Evolutionary conservation across 2,329 filamentous ascomycete species (phyloP).

Genomic region (Curvularia eragrostidis): DNA sequence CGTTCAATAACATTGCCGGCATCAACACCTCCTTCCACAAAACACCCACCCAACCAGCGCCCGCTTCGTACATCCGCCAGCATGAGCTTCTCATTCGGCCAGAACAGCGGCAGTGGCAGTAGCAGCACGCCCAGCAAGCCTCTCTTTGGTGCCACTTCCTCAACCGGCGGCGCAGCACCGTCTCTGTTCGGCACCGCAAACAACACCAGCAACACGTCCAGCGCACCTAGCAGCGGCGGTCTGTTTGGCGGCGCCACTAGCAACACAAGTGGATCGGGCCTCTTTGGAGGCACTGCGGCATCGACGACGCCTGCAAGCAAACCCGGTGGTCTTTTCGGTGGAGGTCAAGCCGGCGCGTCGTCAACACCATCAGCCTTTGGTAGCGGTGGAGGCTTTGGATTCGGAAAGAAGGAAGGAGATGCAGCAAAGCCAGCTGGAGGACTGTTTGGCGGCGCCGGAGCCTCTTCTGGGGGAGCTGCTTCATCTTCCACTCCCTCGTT

Average conservation of each 20-base stretch:
- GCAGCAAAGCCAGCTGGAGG: constrained; percentile 36
- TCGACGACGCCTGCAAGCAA: constrained; percentile 41
- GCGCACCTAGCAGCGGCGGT: constrained; percentile 26
- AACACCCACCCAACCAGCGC: constrained; percentile 27
- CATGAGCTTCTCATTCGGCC: constrained; percentile 44
- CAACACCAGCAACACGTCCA: constrained; percentile 20
- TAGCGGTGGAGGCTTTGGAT: constrained; percentile 25
- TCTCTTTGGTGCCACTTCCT: constrained; percentile 38
- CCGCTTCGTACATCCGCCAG: constrained; percentile 20
- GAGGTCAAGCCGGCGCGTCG: constrained; percentile 31
- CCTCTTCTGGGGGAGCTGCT: constrained; percentile 23
- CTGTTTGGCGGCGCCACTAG: constrained; percentile 25
- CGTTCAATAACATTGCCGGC: constrained; percentile 4
- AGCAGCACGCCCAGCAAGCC: constrained; percentile 39
- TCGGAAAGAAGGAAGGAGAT: constrained; percentile 32
- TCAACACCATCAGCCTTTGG: constrained; percentile 15
- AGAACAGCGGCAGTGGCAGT: constrained; percentile 22
- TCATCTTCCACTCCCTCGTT: constrained; percentile 27
- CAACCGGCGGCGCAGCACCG: constrained; percentile 32
- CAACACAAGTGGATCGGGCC: constrained; percentile 21
- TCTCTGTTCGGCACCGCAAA: constrained; percentile 38
- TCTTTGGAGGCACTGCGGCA: constrained; percentile 37
- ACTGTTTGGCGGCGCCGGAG: constrained; percentile 15
- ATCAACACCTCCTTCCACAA: constrained; percentile 15
- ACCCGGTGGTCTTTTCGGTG: constrained; percentile 39